Percentiles rank a stretch among this genome's conserved stretches.
Evolutionary conservation across 1,139 yeast species (phyloP).

Genomic region (Candida dubliniensis): DNA sequence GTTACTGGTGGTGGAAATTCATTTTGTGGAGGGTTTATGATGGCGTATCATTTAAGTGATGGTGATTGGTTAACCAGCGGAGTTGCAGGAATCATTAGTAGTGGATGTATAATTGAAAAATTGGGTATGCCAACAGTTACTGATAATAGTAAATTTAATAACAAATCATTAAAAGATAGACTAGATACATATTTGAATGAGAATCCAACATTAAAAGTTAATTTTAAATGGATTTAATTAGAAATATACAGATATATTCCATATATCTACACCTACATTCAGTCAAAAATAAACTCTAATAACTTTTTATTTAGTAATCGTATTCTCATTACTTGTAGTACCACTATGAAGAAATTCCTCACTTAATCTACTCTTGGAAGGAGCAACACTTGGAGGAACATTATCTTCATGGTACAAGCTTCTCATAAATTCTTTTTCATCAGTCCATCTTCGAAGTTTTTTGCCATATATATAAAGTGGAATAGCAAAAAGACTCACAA

Average conservation of each 20-base stretch:
- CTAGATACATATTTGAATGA: constrained; percentile 23
- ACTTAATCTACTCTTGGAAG: constrained; percentile 2
- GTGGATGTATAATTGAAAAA: constrained; percentile 77
- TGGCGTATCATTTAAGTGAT: constrained; percentile 51
- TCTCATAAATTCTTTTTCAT: constrained; percentile 37
- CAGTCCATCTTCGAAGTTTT: constrained; percentile 50
- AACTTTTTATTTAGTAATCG: neutral
- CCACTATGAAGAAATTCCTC: neutral
- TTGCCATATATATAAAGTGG: constrained; percentile 61
- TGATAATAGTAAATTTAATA: constrained; percentile 53
- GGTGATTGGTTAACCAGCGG: constrained; percentile 58
- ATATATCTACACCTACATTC: neutral
- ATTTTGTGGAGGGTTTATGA: constrained; percentile 77
- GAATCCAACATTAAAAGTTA: constrained; percentile 9
- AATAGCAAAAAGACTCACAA: constrained; percentile 49
- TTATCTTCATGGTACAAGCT: constrained; percentile 31
- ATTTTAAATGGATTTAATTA: constrained; percentile 5
- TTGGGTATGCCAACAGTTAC: constrained; percentile 62
- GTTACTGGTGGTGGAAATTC: constrained; percentile 96
- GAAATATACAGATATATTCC: no score
- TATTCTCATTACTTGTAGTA: neutral
- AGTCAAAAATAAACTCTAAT: no score
- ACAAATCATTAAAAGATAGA: constrained; percentile 32
- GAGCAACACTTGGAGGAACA: constrained; percentile 15
- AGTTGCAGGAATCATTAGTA: constrained; percentile 71